phyloP scores from a whole-genome alignment of 1,284 basidiomycete genomes.

The Trichosporon sp. region DNA sequence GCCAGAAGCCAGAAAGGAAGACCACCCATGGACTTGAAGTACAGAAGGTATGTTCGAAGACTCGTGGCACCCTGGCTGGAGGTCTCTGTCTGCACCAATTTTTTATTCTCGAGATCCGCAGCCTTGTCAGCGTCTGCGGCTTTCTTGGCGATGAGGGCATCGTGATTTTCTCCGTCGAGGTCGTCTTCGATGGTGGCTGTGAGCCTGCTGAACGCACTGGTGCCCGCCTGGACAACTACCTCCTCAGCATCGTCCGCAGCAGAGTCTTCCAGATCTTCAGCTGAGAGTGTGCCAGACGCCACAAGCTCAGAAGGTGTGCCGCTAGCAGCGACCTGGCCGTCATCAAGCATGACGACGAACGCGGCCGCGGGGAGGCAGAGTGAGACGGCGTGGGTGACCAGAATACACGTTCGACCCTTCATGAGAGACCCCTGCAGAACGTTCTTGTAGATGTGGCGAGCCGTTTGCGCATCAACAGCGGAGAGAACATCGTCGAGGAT shows the following conservation, averaged over 20 bases:
- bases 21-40: constrained; percentile 50
- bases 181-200: constrained; percentile 43
- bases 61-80: constrained; percentile 46
- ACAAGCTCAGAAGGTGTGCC: constrained; percentile 48
- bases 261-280: constrained; percentile 25
- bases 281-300: constrained; percentile 34
- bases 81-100: constrained; percentile 51
- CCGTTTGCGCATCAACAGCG: constrained; percentile 60
- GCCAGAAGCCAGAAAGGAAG: constrained; percentile 49
- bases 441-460: constrained; percentile 48
- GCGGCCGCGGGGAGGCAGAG: constrained; percentile 59
- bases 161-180: constrained; percentile 67
- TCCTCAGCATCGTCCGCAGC: constrained; percentile 13
- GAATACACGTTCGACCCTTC: constrained; percentile 57
- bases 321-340: constrained; percentile 44
- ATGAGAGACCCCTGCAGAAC: constrained; percentile 54
- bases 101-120: constrained; percentile 42
- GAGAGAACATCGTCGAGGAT: constrained; percentile 55
- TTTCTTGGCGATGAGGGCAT: constrained; percentile 59
- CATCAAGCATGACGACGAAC: constrained; percentile 53
- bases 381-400: constrained; percentile 62
- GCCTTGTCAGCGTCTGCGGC: constrained; percentile 42
- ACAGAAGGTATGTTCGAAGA: constrained; percentile 46
- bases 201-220: not conserved
- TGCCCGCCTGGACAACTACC: not conserved